phyloP scores from a whole-genome alignment of 345 rosid genomes.

The Syzygium oleosum region DNA sequence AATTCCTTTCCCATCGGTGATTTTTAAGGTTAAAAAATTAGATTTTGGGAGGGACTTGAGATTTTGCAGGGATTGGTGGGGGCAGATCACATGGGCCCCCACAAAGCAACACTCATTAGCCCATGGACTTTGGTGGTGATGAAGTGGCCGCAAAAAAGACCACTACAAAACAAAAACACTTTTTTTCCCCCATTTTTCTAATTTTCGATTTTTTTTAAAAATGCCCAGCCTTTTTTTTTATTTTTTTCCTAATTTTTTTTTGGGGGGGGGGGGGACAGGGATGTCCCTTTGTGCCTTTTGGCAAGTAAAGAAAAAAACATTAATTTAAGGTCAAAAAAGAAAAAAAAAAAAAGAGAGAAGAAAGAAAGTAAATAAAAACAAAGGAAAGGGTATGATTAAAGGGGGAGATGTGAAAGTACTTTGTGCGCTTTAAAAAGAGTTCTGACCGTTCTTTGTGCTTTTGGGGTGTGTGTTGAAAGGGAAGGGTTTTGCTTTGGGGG shows the following conservation, averaged over 20 bases:
- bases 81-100: constrained; percentile 6
- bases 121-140: background rate
- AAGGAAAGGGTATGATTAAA: constrained; percentile 4
- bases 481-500: too few species aligned
- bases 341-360: background rate
- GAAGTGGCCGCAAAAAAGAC: background rate
- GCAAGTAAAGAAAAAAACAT: background rate
- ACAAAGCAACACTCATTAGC: background rate
- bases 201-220: background rate
- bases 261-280: background rate
- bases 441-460: constrained; percentile 3
- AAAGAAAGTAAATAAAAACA: background rate
- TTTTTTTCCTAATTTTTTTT: too few species aligned
- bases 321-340: background rate
- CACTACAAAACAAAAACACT: background rate
- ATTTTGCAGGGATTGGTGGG: background rate
- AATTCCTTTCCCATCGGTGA: too few species aligned
- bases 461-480: background rate
- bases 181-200: background rate
- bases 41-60: background rate
- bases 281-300: background rate
- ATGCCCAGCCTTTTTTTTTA: background rate
- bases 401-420: constrained; percentile 9
- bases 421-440: background rate
- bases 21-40: background rate